phyloP scores from a whole-genome alignment of 208 protist species.

The Leishmania mexicana region DNA sequence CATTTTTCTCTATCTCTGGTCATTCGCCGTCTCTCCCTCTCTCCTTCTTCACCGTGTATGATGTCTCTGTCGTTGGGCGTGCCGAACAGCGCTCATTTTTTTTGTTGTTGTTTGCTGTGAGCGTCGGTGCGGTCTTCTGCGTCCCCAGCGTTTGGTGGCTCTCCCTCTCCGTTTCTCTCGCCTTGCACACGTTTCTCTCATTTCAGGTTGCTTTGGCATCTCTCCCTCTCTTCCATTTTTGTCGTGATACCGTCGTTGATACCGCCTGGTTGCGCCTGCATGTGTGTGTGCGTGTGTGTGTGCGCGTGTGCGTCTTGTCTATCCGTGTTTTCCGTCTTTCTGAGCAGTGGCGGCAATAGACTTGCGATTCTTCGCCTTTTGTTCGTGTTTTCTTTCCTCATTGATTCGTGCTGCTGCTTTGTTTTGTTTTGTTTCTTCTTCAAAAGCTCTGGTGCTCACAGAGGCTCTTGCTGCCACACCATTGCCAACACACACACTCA shows the following conservation, averaged over 20 bases:
- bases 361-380: conserved; percentile 2
- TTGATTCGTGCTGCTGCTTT: not conserved
- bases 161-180: not conserved
- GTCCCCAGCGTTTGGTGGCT: not conserved
- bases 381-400: not conserved
- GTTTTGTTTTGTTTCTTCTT: not conserved
- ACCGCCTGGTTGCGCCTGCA: conserved; percentile 1
- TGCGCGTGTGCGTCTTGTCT: conserved; percentile 1
- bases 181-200: conserved; percentile 5
- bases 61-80: not conserved
- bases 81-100: not conserved
- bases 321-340: not conserved
- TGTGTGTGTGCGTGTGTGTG: conserved; percentile 7
- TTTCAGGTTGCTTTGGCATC: not conserved
- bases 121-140: not conserved
- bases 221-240: conserved; percentile 15
- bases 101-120: no score
- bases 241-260: conserved; percentile 1
- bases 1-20: not conserved
- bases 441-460: not conserved
- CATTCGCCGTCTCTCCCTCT: not conserved
- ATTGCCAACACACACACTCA: not conserved
- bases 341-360: not conserved
- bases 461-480: not conserved
- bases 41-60: not conserved